Percentiles rank a stretch among this genome's conserved stretches.
These are phyloP conservation scores for Colletotrichum sp. DNA, from an alignment of 2,329 filamentous ascomycete species.

Conservation along the genomic window DNA sequence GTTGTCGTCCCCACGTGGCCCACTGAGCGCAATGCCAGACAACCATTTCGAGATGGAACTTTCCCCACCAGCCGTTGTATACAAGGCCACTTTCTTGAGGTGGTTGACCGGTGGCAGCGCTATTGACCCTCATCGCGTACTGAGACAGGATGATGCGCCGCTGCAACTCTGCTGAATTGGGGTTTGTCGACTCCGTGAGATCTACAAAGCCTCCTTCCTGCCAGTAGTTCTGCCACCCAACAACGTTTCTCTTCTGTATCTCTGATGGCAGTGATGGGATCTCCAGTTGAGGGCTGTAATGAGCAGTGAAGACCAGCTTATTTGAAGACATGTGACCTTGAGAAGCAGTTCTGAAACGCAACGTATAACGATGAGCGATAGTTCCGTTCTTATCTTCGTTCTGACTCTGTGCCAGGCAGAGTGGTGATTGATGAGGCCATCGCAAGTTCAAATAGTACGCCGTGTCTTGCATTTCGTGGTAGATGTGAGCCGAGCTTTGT, in stretches of 20 bases:
- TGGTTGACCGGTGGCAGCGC: constrained; percentile 31
- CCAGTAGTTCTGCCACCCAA: constrained; percentile 40
- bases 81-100: constrained; percentile 7
- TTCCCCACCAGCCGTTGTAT: constrained; percentile 41
- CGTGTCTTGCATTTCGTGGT: constrained; percentile 36
- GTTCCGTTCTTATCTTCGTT: neutral
- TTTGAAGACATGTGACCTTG: neutral
- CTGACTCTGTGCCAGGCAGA: constrained; percentile 17
- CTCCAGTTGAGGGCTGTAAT: constrained; percentile 32
- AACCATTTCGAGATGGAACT: constrained; percentile 46
- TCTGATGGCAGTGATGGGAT: constrained; percentile 25
- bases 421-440: constrained; percentile 27
- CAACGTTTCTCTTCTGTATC: constrained; percentile 27
- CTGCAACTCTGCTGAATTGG: constrained; percentile 43
- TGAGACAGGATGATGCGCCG: constrained; percentile 37
- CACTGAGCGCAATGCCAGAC: constrained; percentile 45
- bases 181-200: constrained; percentile 36
- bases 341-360: neutral
- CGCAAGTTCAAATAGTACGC: constrained; percentile 42
- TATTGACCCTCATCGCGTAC: constrained; percentile 46
- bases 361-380: neutral
- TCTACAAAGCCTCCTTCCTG: constrained; percentile 43
- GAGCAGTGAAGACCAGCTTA: constrained; percentile 33
- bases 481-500: constrained; percentile 31
- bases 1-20: constrained; percentile 39